These are phyloP conservation scores for Anastatica hierochuntica DNA, from an alignment of 345 rosid species.

Conservation along the genomic window DNA sequence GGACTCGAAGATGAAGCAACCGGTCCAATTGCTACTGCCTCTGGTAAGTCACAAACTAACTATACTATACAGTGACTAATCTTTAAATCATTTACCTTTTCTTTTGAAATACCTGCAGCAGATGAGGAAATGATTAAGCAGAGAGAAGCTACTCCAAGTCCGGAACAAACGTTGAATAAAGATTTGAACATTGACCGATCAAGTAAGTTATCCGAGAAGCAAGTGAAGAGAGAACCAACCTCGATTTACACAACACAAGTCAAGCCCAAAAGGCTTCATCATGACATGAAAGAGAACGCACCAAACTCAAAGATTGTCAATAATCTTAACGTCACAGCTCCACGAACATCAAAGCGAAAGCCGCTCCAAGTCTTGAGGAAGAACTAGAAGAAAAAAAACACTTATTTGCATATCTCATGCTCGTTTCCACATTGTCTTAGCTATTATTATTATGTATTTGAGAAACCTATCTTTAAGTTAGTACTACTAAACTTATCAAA, in stretches of 20 bases:
- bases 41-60: background rate
- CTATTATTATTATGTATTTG: background rate
- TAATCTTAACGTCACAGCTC: conserved; percentile 21
- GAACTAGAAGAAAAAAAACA: conserved; percentile 9
- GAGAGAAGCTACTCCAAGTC: conserved; percentile 7
- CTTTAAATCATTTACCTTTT: no score
- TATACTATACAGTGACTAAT: background rate
- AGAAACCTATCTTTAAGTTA: no score
- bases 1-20: background rate
- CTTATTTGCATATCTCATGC: conserved; percentile 18
- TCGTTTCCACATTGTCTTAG: background rate
- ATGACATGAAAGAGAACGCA: conserved; percentile 27
- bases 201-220: background rate
- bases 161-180: background rate
- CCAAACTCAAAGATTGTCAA: conserved; percentile 15
- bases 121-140: conserved; percentile 1
- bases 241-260: conserved; percentile 9
- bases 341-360: conserved; percentile 16
- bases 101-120: conserved; percentile 7
- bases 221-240: conserved; percentile 6
- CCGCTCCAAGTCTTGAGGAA: conserved; percentile 21
- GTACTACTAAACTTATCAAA: no score
- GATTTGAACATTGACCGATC: conserved; percentile 1
- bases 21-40: background rate
- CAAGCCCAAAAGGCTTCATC: conserved; percentile 5